Evolutionary conservation across 2,329 filamentous ascomycete genomes (phyloP).

Genomic region (Fusarium drepaniforme): DNA sequence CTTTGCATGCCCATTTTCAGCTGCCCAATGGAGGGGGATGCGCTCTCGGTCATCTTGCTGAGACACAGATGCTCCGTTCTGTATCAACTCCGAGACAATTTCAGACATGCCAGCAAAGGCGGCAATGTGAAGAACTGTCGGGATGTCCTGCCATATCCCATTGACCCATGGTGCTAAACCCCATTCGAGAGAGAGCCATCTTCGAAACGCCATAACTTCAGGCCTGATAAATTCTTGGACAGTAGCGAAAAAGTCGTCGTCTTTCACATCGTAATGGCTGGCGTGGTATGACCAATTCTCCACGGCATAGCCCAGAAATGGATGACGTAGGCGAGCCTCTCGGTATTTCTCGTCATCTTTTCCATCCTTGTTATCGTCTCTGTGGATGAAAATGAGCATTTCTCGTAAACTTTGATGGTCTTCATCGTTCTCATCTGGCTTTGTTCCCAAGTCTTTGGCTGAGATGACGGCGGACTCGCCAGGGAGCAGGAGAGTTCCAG

Average conservation of each 20-base stretch:
- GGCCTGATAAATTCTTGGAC: slow-evolving; percentile 16
- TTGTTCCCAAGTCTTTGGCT: slow-evolving; percentile 1
- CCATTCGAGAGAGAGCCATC: slow-evolving; percentile 38
- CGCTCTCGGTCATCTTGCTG: slow-evolving; percentile 27
- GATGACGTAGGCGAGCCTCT: slow-evolving; percentile 30
- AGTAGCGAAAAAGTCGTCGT: slow-evolving; percentile 18
- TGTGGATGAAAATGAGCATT: not conserved
- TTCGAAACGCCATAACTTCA: slow-evolving; percentile 9
- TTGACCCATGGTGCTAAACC: slow-evolving; percentile 15
- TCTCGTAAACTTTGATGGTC: not conserved
- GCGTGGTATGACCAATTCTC: slow-evolving; percentile 42
- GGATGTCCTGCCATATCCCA: slow-evolving; percentile 14
- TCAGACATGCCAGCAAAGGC: slow-evolving; percentile 35
- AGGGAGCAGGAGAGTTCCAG: slow-evolving; percentile 26
- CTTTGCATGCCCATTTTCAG: slow-evolving; percentile 32
- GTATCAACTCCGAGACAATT: slow-evolving; percentile 12
- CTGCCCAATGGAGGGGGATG: slow-evolving; percentile 37
- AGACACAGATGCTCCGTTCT: slow-evolving; percentile 3
- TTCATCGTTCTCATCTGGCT: slow-evolving; percentile 4
- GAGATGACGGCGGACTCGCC: not conserved
- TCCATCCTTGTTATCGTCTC: not conserved
- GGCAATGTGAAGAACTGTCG: slow-evolving; percentile 33
- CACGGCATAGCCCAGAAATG: slow-evolving; percentile 36
- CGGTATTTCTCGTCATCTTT: slow-evolving; percentile 22
- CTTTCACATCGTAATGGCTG: slow-evolving; percentile 29